These are phyloP conservation scores for Antrodiella citrinella DNA, from an alignment of 768 basidiomycete genomes.

Conservation along the genomic window DNA sequence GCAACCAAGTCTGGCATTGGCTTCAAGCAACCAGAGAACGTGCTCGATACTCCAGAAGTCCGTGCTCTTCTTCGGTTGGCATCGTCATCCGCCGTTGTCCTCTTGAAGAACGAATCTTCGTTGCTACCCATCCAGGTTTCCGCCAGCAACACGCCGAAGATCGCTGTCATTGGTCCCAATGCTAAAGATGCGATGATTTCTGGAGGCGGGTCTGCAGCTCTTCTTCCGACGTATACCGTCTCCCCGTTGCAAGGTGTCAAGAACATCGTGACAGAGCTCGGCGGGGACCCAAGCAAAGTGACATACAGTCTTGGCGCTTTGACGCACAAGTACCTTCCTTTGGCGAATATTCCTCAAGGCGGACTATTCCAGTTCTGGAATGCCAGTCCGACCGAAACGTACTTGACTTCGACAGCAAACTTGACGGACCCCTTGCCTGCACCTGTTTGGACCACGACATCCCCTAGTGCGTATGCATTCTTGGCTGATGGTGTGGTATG, in stretches of 20 bases:
- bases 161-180: conserved; percentile 60
- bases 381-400: conserved; percentile 31
- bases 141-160: conserved; percentile 24
- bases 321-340: conserved; percentile 41
- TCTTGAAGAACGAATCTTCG: conserved; percentile 49
- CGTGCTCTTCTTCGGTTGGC: conserved; percentile 41
- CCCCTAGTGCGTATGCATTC: conserved; percentile 27
- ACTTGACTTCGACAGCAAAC: conserved; percentile 20
- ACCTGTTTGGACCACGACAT: conserved; percentile 31
- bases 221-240: conserved; percentile 43
- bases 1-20: conserved; percentile 46
- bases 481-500: conserved; percentile 36
- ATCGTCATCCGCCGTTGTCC: conserved; percentile 46
- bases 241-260: conserved; percentile 52
- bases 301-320: conserved; percentile 36
- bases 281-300: conserved; percentile 31
- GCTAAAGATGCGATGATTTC: conserved; percentile 44
- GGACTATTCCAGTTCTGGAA: conserved; percentile 39
- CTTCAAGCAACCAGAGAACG: conserved; percentile 42
- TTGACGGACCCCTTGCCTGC: conserved; percentile 18
- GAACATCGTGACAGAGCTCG: conserved; percentile 30
- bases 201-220: conserved; percentile 51
- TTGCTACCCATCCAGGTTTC: conserved; percentile 36
- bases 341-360: conserved; percentile 34
- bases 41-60: conserved; percentile 37